These are phyloP conservation scores for Gossypium thurberi DNA, from an alignment of 345 rosid genomes.

Conservation along the genomic window DNA sequence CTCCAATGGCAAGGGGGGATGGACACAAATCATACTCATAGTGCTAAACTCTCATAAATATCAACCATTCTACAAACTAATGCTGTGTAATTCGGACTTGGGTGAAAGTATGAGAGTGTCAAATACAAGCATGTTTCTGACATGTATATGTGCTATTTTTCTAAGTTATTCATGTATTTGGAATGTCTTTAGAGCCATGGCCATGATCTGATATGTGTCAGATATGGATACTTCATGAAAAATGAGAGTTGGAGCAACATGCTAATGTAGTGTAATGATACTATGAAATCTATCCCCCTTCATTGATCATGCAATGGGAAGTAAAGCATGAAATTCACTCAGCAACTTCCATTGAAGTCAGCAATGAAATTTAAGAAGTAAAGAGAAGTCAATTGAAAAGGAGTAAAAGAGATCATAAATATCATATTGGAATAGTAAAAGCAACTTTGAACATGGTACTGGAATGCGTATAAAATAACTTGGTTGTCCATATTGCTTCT, in stretches of 20 bases:
- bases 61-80: not conserved
- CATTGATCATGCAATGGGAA: not conserved
- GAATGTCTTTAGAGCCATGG: not conserved
- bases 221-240: not conserved
- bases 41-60: not conserved
- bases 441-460: not conserved
- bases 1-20: not conserved
- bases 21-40: slow-evolving; percentile 5
- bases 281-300: not conserved
- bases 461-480: not conserved
- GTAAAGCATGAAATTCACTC: not conserved
- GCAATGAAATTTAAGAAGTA: not conserved
- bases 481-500: not conserved
- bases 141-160: not conserved
- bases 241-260: not conserved
- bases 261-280: not conserved
- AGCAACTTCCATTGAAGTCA: not conserved
- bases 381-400: not conserved
- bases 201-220: not conserved
- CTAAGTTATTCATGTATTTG: not conserved
- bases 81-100: not conserved
- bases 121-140: not conserved
- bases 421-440: not conserved
- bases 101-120: not conserved
- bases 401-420: not conserved